phyloP scores from a whole-genome alignment of 2,329 filamentous ascomycete genomes.

The Alternaria solani region DNA sequence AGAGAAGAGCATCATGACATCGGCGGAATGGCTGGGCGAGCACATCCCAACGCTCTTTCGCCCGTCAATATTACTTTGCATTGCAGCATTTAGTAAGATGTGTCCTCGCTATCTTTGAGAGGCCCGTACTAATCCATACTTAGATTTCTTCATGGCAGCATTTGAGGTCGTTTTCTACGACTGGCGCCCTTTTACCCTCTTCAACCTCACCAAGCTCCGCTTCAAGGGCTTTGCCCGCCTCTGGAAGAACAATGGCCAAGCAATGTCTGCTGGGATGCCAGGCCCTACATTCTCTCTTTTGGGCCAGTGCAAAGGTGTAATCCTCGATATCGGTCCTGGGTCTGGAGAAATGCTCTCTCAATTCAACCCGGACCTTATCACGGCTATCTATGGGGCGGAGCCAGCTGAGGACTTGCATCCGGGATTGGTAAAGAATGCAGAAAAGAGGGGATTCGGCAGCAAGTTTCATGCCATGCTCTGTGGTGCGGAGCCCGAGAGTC shows the following conservation, averaged over 20 bases:
- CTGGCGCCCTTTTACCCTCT: slow-evolving; percentile 34
- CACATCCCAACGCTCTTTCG: slow-evolving; percentile 37
- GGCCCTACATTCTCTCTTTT: slow-evolving; percentile 41
- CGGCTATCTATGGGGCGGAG: slow-evolving; percentile 63
- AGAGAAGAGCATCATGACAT: slow-evolving; percentile 16
- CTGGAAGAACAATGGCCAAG: slow-evolving; percentile 47
- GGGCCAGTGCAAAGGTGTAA: slow-evolving; percentile 36
- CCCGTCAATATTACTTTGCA: slow-evolving; percentile 37
- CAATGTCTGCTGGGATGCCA: slow-evolving; percentile 50
- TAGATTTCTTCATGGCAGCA: slow-evolving; percentile 48
- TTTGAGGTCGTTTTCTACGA: slow-evolving; percentile 42
- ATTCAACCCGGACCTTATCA: slow-evolving; percentile 55
- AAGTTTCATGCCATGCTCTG: slow-evolving; percentile 61
- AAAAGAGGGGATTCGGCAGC: slow-evolving; percentile 52
- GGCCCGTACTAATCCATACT: neutral
- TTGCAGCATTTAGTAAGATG: slow-evolving; percentile 39
- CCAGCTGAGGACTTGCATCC: slow-evolving; percentile 60
- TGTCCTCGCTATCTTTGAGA: neutral
- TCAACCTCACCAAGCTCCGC: slow-evolving; percentile 42
- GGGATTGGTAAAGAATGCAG: slow-evolving; percentile 53
- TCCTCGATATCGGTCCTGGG: slow-evolving; percentile 59
- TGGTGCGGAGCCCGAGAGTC: slow-evolving; percentile 56
- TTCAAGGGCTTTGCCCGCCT: slow-evolving; percentile 47
- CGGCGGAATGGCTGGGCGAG: slow-evolving; percentile 26
- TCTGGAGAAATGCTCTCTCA: slow-evolving; percentile 60